These are phyloP conservation scores for Boletus fagicola DNA, from an alignment of 768 basidiomycete species.

Conservation along the genomic window DNA sequence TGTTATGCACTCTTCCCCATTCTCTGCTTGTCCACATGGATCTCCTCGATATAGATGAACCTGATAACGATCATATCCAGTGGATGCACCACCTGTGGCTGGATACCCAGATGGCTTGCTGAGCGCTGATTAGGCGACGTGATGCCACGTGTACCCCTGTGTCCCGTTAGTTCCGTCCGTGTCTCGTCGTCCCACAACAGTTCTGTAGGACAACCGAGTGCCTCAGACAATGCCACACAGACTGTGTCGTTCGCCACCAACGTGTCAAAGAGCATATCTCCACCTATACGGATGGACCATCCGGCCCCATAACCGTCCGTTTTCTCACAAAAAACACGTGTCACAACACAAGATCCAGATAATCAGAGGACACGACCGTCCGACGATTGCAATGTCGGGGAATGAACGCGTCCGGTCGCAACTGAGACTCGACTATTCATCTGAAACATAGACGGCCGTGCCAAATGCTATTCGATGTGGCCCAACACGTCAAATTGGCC, in stretches of 20 bases:
- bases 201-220: neutral
- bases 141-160: neutral
- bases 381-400: neutral
- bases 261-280: constrained; percentile 10
- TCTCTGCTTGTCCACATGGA: neutral
- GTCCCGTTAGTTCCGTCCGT: neutral
- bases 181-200: neutral
- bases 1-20: neutral
- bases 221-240: neutral
- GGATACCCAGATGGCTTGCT: neutral
- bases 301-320: no score
- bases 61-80: neutral
- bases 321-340: no score
- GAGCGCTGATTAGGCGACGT: neutral
- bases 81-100: neutral
- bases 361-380: neutral
- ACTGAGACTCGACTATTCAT: no score
- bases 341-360: neutral
- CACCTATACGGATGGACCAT: constrained; percentile 22
- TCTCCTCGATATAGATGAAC: constrained; percentile 2
- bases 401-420: neutral
- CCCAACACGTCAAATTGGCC: no score
- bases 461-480: no score
- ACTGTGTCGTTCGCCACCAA: neutral
- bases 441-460: no score